phyloP scores from a whole-genome alignment of 116 monocot species.

The Iris pallida region DNA sequence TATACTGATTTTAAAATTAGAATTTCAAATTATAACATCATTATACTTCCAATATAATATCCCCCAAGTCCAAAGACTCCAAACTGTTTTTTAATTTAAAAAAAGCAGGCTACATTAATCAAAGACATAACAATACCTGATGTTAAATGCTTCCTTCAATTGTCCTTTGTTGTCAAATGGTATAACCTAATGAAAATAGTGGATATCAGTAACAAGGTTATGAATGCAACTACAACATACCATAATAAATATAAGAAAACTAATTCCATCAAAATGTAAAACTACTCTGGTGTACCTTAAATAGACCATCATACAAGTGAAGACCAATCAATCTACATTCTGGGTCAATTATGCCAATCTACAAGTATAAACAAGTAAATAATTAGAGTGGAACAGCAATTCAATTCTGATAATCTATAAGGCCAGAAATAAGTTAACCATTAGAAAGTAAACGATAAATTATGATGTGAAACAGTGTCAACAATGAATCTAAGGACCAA shows the following conservation, averaged over 20 bases:
- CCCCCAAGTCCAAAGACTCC: background rate
- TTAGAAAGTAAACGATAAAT: too few relatives aligned
- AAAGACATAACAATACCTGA: conserved; percentile 58
- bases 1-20: too few relatives aligned
- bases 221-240: conserved; percentile 1
- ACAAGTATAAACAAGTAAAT: conserved; percentile 7
- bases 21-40: too few relatives aligned
- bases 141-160: conserved; percentile 97
- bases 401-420: too few relatives aligned
- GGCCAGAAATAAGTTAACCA: too few relatives aligned
- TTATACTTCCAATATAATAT: too few relatives aligned
- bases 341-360: conserved; percentile 98
- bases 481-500: too few relatives aligned
- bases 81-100: background rate
- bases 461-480: too few relatives aligned
- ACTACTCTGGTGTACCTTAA: conserved; percentile 57
- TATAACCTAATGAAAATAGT: conserved; percentile 66
- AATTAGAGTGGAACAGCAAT: background rate
- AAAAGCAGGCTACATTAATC: background rate
- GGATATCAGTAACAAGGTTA: background rate
- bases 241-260: background rate
- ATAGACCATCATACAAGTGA: conserved; percentile 94
- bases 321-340: conserved; percentile 95
- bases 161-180: conserved; percentile 99
- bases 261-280: background rate